Conservation (phyloP, 495 filamentous ascomycete species). For the Xylaria telfairii region DNA sequence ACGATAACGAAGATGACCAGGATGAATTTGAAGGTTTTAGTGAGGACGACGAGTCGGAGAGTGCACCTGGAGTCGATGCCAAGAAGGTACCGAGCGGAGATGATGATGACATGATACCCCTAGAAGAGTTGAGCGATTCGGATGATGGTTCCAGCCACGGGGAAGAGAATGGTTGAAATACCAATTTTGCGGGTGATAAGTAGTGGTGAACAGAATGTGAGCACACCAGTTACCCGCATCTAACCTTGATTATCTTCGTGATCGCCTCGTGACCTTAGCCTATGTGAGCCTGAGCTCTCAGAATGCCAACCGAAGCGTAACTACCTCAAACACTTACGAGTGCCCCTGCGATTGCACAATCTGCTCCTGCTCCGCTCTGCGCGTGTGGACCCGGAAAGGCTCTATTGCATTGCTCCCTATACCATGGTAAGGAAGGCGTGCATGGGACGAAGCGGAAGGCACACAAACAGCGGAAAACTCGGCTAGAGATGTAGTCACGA, state of each 20-base stretch:
- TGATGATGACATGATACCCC: constrained; percentile 59
- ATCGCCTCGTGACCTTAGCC: neutral
- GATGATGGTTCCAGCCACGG: constrained; percentile 47
- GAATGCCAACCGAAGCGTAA: too few species aligned
- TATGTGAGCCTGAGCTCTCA: neutral
- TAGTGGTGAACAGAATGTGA: constrained; percentile 20
- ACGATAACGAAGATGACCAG: constrained; percentile 36
- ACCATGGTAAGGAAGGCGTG: neutral
- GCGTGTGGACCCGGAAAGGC: neutral
- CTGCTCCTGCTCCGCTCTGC: neutral
- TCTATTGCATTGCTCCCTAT: neutral
- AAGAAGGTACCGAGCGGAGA: constrained; percentile 43
- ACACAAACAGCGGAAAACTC: neutral
- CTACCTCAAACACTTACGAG: neutral
- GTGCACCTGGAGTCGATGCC: constrained; percentile 30
- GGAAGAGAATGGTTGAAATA: constrained; percentile 39
- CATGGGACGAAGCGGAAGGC: neutral
- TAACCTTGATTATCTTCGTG: neutral
- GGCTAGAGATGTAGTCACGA: neutral
- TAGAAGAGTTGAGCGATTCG: constrained; percentile 57
- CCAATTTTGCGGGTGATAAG: constrained; percentile 15
- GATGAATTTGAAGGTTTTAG: constrained; percentile 36
- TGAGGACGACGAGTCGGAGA: constrained; percentile 29
- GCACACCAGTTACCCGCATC: constrained; percentile 15
- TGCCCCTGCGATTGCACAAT: neutral